Evolutionary conservation across 176 grass and related monocot genomes (phyloP), one percentile per base, ranked within the genome.

Genomic region (Avena atlantica): DNA sequence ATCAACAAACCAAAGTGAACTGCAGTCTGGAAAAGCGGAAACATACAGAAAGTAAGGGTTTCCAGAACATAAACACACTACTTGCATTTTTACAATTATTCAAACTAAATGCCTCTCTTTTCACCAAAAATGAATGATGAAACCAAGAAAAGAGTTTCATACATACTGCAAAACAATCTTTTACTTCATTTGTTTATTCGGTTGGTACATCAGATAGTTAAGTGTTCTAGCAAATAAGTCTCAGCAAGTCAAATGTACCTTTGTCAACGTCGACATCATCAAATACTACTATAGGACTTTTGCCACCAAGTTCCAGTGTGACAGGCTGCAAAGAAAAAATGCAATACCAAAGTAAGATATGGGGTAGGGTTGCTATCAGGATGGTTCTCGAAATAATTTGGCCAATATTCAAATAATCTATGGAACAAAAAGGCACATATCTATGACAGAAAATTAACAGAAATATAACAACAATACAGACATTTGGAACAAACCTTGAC

Each of bases 261-360:
- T 96, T 99, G 11, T 99, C 97, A 61, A 99, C 84, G 81, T 99
- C 97, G 1, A 96, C 97, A 78, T 99, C 97, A 88, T 99, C 97
- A 91, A 96, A 99, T 84, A 99, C 89, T 78, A 99, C 92, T 36
- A 99, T 92, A 67, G 97, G 97, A 90, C 97, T 96, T 94, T 99
- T 99, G 17, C 97, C 97, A 74, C 97, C 97, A 91, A 99, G 97
- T 85, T 99, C 97, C 87, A 99, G 62, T 69, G 97, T 87, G 90
- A 99, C 87, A 90, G 97, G 94, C 97, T 99, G 94, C 37, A 45
- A 87, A 84, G 31, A 90, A 88, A 73, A 86, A 31, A 83, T 48
- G 79, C 45, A 79, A 77, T n/a, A 61, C 17, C 70, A 72, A 52
- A 55, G 51, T 57, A 78, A 79, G 51, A 52, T 59, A 83, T 42